These are phyloP conservation scores for Thalassia testudinum DNA, from an alignment of 116 monocot species.

Conservation along the genomic window DNA sequence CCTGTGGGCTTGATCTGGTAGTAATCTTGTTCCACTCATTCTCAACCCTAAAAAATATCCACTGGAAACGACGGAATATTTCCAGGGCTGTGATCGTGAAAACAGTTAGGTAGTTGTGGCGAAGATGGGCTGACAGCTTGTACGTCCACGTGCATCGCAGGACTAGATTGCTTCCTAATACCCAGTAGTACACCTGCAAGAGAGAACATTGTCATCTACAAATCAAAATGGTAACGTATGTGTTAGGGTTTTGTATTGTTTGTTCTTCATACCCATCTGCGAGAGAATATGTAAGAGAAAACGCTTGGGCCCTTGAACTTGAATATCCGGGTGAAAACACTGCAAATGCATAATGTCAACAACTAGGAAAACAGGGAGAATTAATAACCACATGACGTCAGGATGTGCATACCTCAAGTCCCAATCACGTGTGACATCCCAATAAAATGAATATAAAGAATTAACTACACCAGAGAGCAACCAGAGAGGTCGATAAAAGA, in stretches of 20 bases:
- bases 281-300: slow-evolving; percentile 32
- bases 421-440: slow-evolving; percentile 93
- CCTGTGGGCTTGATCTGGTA: slow-evolving; percentile 28
- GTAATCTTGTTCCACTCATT: slow-evolving; percentile 96
- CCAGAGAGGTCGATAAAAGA: slow-evolving; percentile 85
- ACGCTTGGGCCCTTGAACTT: slow-evolving; percentile 69
- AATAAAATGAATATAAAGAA: slow-evolving; percentile 90
- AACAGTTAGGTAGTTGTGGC: slow-evolving; percentile 89
- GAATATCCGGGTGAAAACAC: slow-evolving; percentile 65
- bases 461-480: slow-evolving; percentile 69
- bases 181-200: slow-evolving; percentile 75
- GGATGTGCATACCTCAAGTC: slow-evolving; percentile 48
- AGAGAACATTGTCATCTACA: no score
- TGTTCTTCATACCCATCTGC: slow-evolving; percentile 85
- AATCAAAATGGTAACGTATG: no score
- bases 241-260: no score
- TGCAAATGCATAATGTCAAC: slow-evolving; percentile 15
- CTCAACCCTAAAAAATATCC: slow-evolving; percentile 91
- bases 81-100: slow-evolving; percentile 79
- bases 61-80: slow-evolving; percentile 82
- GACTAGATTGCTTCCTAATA: slow-evolving; percentile 69
- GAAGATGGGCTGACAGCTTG: slow-evolving; percentile 93
- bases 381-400: not conserved
- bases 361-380: not conserved
- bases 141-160: slow-evolving; percentile 96